phyloP scores from a whole-genome alignment of 139 green algal species.

The Chlorella sp. region DNA sequence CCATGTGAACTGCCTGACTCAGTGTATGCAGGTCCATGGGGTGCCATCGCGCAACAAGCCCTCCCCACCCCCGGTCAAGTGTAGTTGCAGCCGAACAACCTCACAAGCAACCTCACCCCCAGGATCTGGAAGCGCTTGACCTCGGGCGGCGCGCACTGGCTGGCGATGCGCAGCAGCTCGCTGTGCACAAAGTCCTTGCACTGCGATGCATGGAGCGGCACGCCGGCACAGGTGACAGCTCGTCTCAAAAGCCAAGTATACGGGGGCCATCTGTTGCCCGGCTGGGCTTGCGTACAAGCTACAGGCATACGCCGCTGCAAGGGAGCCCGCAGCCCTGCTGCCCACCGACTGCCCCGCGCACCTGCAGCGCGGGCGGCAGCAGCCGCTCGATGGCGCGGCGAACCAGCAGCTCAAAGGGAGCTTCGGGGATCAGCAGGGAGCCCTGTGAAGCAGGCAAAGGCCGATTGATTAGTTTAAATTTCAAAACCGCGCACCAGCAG shows the following conservation, averaged over 20 bases:
- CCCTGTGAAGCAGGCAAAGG: slow-evolving; percentile 28
- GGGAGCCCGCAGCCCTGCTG: no score
- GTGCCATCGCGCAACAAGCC: no score
- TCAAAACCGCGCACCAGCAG: no score
- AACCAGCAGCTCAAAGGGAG: slow-evolving; percentile 95
- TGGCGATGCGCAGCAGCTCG: slow-evolving; percentile 87
- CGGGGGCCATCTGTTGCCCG: no score
- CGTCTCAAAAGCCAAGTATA: slow-evolving; percentile 44
- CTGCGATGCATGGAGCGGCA: slow-evolving; percentile 26
- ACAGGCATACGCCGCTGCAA: no score
- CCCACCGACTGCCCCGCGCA: slow-evolving; percentile 58
- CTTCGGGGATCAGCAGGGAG: slow-evolving; percentile 87
- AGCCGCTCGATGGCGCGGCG: slow-evolving; percentile 77
- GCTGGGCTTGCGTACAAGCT: no score
- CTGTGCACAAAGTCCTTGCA: slow-evolving; percentile 76
- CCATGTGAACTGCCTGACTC: no score
- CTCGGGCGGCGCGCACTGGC: slow-evolving; percentile 74
- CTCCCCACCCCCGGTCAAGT: no score
- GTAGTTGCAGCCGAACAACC: no score
- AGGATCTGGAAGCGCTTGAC: slow-evolving; percentile 71
- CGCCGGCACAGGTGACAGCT: no score
- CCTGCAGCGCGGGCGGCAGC: slow-evolving; percentile 73
- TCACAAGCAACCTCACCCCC: slow-evolving; percentile 50
- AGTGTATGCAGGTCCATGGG: no score
- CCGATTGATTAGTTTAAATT: no score